Conservation (phyloP, 2,329 filamentous ascomycete species). For the Fusarium hainanense region DNA sequence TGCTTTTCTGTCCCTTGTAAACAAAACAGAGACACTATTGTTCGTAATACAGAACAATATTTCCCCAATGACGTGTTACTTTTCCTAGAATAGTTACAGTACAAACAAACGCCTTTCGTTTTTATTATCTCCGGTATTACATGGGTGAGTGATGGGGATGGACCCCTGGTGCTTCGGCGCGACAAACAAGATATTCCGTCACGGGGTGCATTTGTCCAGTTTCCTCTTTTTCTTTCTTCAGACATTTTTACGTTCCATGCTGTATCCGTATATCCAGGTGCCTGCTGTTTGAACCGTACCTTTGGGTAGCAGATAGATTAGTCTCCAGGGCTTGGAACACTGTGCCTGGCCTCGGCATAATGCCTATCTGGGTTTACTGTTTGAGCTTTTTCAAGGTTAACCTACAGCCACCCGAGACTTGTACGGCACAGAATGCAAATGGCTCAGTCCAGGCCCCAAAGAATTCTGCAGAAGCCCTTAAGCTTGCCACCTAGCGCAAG, state of each 20-base stretch:
- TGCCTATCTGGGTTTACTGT: neutral
- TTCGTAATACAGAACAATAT: neutral
- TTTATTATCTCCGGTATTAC: neutral
- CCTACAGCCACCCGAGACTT: neutral
- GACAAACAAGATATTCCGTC: slow-evolving; percentile 7
- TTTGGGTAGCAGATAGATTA: neutral
- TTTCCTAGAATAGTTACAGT: neutral
- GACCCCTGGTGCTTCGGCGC: neutral
- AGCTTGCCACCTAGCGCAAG: neutral
- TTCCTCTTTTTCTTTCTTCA: neutral
- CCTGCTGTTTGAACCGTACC: neutral
- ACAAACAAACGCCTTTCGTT: neutral
- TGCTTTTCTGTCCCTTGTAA: neutral
- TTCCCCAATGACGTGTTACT: neutral
- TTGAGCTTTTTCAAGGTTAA: neutral
- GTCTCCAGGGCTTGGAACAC: neutral
- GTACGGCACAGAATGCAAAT: neutral
- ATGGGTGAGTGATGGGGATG: slow-evolving; percentile 1
- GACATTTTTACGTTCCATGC: neutral
- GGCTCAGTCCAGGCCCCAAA: neutral
- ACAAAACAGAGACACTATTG: slow-evolving; percentile 12
- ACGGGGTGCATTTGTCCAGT: slow-evolving; percentile 8
- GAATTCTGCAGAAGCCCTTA: neutral
- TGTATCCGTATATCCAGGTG: neutral
- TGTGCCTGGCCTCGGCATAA: neutral